Percentiles rank a stretch among this genome's conserved stretches.
These are phyloP conservation scores for Fraxinus latifolia DNA, from an alignment of 305 asterid genomes.

Conservation along the genomic window DNA sequence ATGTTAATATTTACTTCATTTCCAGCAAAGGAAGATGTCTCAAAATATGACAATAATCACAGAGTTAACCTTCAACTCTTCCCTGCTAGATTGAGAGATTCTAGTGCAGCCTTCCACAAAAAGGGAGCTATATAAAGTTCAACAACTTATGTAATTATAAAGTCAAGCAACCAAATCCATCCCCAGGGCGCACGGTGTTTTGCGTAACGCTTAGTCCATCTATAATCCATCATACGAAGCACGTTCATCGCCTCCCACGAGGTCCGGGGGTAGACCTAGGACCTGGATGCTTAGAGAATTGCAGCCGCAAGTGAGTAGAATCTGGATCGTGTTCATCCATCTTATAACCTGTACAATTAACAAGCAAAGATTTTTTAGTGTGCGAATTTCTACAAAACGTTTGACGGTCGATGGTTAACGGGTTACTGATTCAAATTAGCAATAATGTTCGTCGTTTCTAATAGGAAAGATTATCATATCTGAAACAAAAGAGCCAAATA, in stretches of 20 bases:
- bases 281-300: slow-evolving; percentile 52
- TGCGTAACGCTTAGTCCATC: neutral
- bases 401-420: neutral
- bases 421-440: neutral
- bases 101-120: neutral
- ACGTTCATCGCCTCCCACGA: slow-evolving; percentile 39
- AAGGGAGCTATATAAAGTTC: neutral
- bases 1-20: neutral
- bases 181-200: neutral
- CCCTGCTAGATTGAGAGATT: neutral
- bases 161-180: neutral
- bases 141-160: neutral
- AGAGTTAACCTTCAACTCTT: neutral
- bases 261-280: slow-evolving; percentile 35
- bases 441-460: neutral
- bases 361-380: neutral
- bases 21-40: neutral
- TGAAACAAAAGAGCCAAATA: neutral
- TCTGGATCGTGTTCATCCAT: slow-evolving; percentile 48
- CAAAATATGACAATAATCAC: neutral
- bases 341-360: slow-evolving; percentile 39
- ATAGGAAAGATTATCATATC: neutral
- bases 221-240: neutral
- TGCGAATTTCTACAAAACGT: neutral
- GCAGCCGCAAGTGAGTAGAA: slow-evolving; percentile 43